These are phyloP conservation scores for Stenogyne calaminthoides DNA, from an alignment of 305 asterid genomes.

Conservation along the genomic window DNA sequence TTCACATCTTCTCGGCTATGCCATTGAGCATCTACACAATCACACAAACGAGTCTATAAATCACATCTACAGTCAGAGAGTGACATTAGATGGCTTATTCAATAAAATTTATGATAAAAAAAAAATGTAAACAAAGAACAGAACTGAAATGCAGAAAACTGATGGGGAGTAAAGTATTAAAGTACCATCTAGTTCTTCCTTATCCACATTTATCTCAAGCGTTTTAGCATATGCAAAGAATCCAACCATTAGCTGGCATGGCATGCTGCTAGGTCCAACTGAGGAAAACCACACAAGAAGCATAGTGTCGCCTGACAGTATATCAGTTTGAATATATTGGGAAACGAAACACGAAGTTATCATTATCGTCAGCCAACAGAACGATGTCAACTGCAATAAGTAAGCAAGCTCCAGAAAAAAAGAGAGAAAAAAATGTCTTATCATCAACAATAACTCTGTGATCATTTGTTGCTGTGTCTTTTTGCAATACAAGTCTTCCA, in stretches of 20 bases:
- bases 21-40: slow-evolving; percentile 77
- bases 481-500: neutral
- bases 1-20: slow-evolving; percentile 80
- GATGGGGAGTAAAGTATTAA: neutral
- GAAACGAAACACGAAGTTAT: neutral
- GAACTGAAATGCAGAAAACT: neutral
- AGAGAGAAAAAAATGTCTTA: neutral
- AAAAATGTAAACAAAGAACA: neutral
- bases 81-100: neutral
- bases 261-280: slow-evolving; percentile 95
- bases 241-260: slow-evolving; percentile 95
- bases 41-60: neutral
- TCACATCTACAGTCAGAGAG: neutral
- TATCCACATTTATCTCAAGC: slow-evolving; percentile 74
- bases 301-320: slow-evolving; percentile 7
- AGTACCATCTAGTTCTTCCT: slow-evolving; percentile 84
- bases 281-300: slow-evolving; percentile 30
- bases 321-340: neutral
- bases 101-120: neutral
- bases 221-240: slow-evolving; percentile 88
- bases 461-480: neutral
- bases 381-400: neutral
- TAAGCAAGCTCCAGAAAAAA: slow-evolving; percentile 8
- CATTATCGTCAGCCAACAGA: neutral
- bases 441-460: neutral